Percentiles rank a stretch among this genome's conserved stretches.
phyloP scores from a whole-genome alignment of 2,329 filamentous ascomycete genomes.

The Epichloe hybrida region DNA sequence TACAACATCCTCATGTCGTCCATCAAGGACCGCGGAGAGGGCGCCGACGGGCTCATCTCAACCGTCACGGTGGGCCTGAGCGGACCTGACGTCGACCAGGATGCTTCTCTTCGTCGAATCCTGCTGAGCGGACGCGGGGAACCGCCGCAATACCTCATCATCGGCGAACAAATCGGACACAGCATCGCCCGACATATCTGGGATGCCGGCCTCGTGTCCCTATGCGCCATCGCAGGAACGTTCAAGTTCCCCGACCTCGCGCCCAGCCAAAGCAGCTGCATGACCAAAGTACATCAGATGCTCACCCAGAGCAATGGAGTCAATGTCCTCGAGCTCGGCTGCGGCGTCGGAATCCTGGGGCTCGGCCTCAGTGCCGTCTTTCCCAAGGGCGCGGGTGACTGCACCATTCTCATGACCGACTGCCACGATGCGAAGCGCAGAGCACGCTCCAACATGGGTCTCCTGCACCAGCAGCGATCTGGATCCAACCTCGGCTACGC shows the following conservation, averaged over 20 bases:
- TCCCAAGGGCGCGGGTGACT: conserved; percentile 10
- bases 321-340: conserved; percentile 40
- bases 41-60: conserved; percentile 26
- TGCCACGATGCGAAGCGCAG: conserved; percentile 38
- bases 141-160: conserved; percentile 19
- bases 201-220: conserved; percentile 40
- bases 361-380: conserved; percentile 31
- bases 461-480: conserved; percentile 10
- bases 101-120: conserved; percentile 18
- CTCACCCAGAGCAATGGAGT: conserved; percentile 16
- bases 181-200: conserved; percentile 47
- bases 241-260: conserved; percentile 14
- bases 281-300: conserved; percentile 18
- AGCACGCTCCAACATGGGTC: conserved; percentile 32
- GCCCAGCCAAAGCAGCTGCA: conserved; percentile 14
- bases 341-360: conserved; percentile 42
- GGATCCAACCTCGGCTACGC: conserved; percentile 7
- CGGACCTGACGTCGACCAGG: conserved; percentile 9
- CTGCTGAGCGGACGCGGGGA: conserved; percentile 13
- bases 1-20: conserved; percentile 14
- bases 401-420: conserved; percentile 40
- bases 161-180: conserved; percentile 45
- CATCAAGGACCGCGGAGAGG: conserved; percentile 9
- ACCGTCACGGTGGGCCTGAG: conserved; percentile 27
- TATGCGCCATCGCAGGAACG: conserved; percentile 19